A percentile compares a stretch with the other conserved stretches of the same genome.
Conservation (phyloP, 371 early-diverging fungal genomes). For the Syncephalastrum monosporum region DNA sequence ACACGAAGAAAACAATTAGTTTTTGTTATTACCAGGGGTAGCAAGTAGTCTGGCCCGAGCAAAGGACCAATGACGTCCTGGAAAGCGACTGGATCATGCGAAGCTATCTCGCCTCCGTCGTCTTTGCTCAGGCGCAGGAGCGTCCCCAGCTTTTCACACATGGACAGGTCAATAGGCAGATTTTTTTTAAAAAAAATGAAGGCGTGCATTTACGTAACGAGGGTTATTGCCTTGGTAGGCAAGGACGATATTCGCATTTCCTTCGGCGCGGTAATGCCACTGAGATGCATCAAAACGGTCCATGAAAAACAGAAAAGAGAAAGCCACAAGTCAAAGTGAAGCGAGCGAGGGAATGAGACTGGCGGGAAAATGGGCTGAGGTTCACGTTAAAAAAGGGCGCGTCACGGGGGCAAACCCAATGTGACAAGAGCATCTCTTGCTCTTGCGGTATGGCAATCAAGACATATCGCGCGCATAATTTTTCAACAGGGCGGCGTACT, state of each 20-base stretch:
- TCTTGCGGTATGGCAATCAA: slow-evolving; percentile 59
- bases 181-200: not conserved
- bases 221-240: slow-evolving; percentile 28
- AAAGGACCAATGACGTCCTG: slow-evolving; percentile 28
- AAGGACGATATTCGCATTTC: slow-evolving; percentile 47
- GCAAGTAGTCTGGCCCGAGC: slow-evolving; percentile 37
- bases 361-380: no score
- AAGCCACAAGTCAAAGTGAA: no score
- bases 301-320: no score
- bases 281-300: slow-evolving; percentile 1
- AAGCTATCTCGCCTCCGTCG: slow-evolving; percentile 1
- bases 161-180: not conserved
- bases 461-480: slow-evolving; percentile 64
- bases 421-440: slow-evolving; percentile 40
- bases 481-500: slow-evolving; percentile 18
- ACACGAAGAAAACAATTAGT: not conserved
- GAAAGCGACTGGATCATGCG: slow-evolving; percentile 25
- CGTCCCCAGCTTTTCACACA: slow-evolving; percentile 19
- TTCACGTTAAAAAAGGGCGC: slow-evolving; percentile 44
- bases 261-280: slow-evolving; percentile 51
- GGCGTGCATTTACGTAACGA: slow-evolving; percentile 20
- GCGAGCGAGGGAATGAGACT: no score
- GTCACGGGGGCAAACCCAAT: slow-evolving; percentile 27
- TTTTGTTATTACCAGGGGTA: slow-evolving; percentile 26
- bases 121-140: slow-evolving; percentile 37